Conservation (phyloP, 257 asterid genomes). For the Agastache rugosa region DNA sequence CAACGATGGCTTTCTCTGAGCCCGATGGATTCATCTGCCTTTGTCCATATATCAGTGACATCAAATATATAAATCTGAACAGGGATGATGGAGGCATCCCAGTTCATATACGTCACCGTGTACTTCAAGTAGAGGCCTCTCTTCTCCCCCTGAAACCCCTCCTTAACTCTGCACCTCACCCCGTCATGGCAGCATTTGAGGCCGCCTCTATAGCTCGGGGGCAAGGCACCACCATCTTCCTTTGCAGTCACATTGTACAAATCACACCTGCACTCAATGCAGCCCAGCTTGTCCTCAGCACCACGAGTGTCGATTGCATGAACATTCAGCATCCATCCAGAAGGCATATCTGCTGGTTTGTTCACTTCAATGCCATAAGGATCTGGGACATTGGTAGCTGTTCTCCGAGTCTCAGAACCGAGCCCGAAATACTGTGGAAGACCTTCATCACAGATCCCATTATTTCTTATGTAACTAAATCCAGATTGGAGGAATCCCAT, state of each 20-base stretch:
- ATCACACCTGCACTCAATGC: constrained; percentile 84
- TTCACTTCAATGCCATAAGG: constrained; percentile 85
- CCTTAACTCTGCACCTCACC: constrained; percentile 57
- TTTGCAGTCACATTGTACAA: constrained; percentile 67
- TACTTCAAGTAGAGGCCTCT: constrained; percentile 70
- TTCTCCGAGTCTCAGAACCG: constrained; percentile 86
- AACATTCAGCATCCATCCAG: constrained; percentile 77
- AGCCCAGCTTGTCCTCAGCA: constrained; percentile 66
- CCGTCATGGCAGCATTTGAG: constrained; percentile 73
- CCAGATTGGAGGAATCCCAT: constrained; percentile 45
- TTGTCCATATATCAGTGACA: constrained; percentile 63
- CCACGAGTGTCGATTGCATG: constrained; percentile 92
- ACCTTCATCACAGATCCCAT: constrained; percentile 61
- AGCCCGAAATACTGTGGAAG: constrained; percentile 79
- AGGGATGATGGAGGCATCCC: constrained; percentile 66
- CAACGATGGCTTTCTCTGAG: constrained; percentile 45
- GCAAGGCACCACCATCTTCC: constrained; percentile 43
- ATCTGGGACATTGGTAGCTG: constrained; percentile 63
- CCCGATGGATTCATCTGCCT: constrained; percentile 46
- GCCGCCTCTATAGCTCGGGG: constrained; percentile 62
- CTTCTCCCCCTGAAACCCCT: constrained; percentile 49
- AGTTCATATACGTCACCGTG: constrained; percentile 59
- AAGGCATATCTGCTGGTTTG: constrained; percentile 55
- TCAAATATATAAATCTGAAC: constrained; percentile 69
- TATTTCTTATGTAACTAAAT: constrained; percentile 41